These are phyloP conservation scores for Boletus sp. DNA, from an alignment of 768 basidiomycete genomes.

Conservation along the genomic window DNA sequence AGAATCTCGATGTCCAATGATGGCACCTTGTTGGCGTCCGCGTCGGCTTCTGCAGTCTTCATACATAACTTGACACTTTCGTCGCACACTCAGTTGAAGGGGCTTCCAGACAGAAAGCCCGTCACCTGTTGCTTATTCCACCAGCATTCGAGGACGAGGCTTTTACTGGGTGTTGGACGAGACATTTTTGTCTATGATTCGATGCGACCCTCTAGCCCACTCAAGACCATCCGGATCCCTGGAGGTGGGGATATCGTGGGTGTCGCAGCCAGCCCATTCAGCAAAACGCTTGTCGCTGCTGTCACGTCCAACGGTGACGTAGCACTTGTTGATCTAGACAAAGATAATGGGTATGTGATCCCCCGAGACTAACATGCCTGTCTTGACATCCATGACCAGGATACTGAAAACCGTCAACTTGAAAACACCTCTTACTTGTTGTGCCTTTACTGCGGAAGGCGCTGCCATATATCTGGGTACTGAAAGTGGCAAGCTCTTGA, in stretches of 20 bases:
- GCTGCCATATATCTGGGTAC: slow-evolving; percentile 66
- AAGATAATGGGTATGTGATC: slow-evolving; percentile 61
- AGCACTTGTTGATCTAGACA: slow-evolving; percentile 67
- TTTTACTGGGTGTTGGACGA: slow-evolving; percentile 53
- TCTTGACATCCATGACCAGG: slow-evolving; percentile 33
- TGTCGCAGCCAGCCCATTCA: slow-evolving; percentile 69
- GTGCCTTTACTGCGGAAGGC: slow-evolving; percentile 69
- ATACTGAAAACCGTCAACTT: slow-evolving; percentile 58
- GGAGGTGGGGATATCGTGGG: slow-evolving; percentile 54
- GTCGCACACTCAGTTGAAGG: slow-evolving; percentile 54
- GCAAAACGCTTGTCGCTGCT: slow-evolving; percentile 66
- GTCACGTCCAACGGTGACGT: slow-evolving; percentile 55
- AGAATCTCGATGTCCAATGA: slow-evolving; percentile 63
- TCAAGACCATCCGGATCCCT: slow-evolving; percentile 49
- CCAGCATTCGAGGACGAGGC: slow-evolving; percentile 55
- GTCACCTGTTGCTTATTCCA: slow-evolving; percentile 60
- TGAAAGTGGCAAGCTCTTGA: slow-evolving; percentile 57
- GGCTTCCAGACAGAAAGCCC: slow-evolving; percentile 42
- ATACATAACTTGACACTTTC: slow-evolving; percentile 59
- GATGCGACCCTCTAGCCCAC: slow-evolving; percentile 52
- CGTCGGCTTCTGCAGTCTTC: slow-evolving; percentile 51
- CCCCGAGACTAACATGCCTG: background rate
- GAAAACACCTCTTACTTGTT: slow-evolving; percentile 53
- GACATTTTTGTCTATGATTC: slow-evolving; percentile 64
- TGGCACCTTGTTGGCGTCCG: slow-evolving; percentile 52